Evolutionary conservation across 1,284 basidiomycete species (phyloP).

Genomic region (Neotropicomus parvogracilis): DNA sequence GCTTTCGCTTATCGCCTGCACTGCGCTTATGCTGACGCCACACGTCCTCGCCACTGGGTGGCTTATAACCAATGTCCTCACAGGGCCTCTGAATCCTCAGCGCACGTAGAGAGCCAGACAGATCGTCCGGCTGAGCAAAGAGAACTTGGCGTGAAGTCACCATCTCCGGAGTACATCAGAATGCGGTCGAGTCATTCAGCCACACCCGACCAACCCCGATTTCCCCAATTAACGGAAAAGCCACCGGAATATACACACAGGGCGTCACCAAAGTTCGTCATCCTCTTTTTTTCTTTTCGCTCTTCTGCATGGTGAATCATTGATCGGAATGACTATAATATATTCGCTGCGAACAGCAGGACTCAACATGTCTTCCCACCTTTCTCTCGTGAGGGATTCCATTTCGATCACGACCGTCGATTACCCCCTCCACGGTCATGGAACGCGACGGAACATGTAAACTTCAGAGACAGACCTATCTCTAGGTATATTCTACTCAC

Average conservation of each 20-base stretch:
- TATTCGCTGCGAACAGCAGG: slow-evolving; percentile 31
- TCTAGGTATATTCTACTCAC: slow-evolving; percentile 25
- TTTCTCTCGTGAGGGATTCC: slow-evolving; percentile 31
- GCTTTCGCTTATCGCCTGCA: slow-evolving; percentile 24
- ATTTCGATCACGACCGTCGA: slow-evolving; percentile 36
- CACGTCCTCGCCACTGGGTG: slow-evolving; percentile 21
- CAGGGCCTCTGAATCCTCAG: slow-evolving; percentile 33
- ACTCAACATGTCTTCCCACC: slow-evolving; percentile 34
- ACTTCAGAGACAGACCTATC: slow-evolving; percentile 24
- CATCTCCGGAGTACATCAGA: slow-evolving; percentile 20
- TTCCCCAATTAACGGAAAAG: slow-evolving; percentile 21
- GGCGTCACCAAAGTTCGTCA: slow-evolving; percentile 27
- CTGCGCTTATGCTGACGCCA: slow-evolving; percentile 32
- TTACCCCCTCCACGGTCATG: slow-evolving; percentile 34
- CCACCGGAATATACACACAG: slow-evolving; percentile 25
- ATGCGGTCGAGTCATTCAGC: slow-evolving; percentile 21
- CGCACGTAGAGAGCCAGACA: slow-evolving; percentile 20
- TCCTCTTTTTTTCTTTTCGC: slow-evolving; percentile 7
- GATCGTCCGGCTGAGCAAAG: slow-evolving; percentile 16
- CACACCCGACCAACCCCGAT: slow-evolving; percentile 19
- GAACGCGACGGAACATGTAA: slow-evolving; percentile 24
- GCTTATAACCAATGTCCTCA: slow-evolving; percentile 19
- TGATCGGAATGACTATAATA: slow-evolving; percentile 27
- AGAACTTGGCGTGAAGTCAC: slow-evolving; percentile 18
- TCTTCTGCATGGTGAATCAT: slow-evolving; percentile 12